Evolutionary conservation across 148 eudicot species (phyloP).

Genomic region (Amaranthus palmeri): DNA sequence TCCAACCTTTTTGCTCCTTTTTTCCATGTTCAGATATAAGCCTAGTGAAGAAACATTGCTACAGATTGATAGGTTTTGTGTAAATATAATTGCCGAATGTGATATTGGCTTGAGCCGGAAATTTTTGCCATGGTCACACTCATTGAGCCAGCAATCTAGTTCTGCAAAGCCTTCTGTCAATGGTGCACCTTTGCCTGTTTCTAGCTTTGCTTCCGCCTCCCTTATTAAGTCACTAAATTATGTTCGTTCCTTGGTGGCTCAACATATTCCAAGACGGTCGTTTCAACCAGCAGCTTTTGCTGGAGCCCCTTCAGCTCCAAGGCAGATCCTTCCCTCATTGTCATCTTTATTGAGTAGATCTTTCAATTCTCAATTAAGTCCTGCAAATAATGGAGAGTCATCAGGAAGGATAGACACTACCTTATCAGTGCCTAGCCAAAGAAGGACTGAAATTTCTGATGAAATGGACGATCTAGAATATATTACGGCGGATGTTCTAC

Average conservation of each 20-base stretch:
- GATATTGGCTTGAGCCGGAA: conserved; percentile 64
- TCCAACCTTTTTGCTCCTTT: conserved; percentile 1
- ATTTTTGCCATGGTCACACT: conserved; percentile 54
- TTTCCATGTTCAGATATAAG: conserved; percentile 60
- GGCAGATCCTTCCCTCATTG: conserved; percentile 85
- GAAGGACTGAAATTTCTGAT: conserved; percentile 57
- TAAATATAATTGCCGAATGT: conserved; percentile 78
- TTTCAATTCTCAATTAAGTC: conserved; percentile 79
- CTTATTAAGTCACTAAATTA: conserved; percentile 88
- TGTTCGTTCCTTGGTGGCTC: conserved; percentile 90
- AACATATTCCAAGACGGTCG: conserved; percentile 74
- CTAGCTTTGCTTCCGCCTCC: conserved; percentile 78
- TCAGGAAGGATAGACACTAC: conserved; percentile 60
- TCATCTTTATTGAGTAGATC: conserved; percentile 88
- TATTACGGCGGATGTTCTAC: conserved; percentile 76
- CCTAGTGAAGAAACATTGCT: conserved; percentile 90
- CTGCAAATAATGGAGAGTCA: conserved; percentile 60
- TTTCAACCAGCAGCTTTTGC: conserved; percentile 90
- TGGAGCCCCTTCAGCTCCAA: conserved; percentile 72
- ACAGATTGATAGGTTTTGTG: conserved; percentile 89
- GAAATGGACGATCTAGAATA: conserved; percentile 58
- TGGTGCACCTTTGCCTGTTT: conserved; percentile 68
- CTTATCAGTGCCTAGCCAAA: conserved; percentile 57
- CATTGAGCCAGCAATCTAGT: conserved; percentile 57
- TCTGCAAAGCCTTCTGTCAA: conserved; percentile 39